Evolutionary conservation across 1,139 yeast genomes (phyloP), one percentile per base, ranked within the genome.

Genomic region (Magnusiomyces paraingens): DNA sequence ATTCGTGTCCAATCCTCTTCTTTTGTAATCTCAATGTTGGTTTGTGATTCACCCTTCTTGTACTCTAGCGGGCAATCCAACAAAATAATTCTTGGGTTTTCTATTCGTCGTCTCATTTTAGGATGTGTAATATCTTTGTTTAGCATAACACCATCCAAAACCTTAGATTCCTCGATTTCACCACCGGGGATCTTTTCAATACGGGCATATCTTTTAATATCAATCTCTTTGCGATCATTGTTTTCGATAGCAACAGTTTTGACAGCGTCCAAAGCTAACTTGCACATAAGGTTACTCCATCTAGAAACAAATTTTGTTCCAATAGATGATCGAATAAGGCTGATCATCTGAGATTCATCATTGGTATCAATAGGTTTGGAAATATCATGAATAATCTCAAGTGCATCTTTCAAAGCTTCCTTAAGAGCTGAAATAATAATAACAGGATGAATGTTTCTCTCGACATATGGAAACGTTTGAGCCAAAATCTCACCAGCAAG

Each of bases 101-200:
- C 89, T 62, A 93, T 87, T 63, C 76, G 68, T 70, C 99, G 83
- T 63, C 84, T 84, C 99, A 94, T 94, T 72, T 91, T 90, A 60
- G 99, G 99, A 71, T 94, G 99, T 29, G 95, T 91, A 54, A 94
- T 95, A 69, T 94, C 99, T 72, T 94, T 94, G 75, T 94, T 94
- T 65, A 94, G 79, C 74, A 93, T 77, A 55, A 93, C 87, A 59
- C 99, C 99, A 66, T 88, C 94, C 66, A 93, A 76, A 18, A 93
- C 96, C 59, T 78, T 78, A 52, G 91, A 83, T 63, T 91, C 96
- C 62, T 87, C 84, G 59, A 93, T 90, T 67, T 93, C 98, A 51
- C 97, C 98, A 66, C 99, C 99, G 43, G 99, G 96, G 58, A 94
- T 85, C 74, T 93, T 93, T 71, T 94, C 99, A 58, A 94, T 81